Percentiles rank a stretch among this genome's conserved stretches.
These are phyloP conservation scores for Epichloe sibirici DNA, from an alignment of 2,329 filamentous ascomycete species.

Conservation along the genomic window DNA sequence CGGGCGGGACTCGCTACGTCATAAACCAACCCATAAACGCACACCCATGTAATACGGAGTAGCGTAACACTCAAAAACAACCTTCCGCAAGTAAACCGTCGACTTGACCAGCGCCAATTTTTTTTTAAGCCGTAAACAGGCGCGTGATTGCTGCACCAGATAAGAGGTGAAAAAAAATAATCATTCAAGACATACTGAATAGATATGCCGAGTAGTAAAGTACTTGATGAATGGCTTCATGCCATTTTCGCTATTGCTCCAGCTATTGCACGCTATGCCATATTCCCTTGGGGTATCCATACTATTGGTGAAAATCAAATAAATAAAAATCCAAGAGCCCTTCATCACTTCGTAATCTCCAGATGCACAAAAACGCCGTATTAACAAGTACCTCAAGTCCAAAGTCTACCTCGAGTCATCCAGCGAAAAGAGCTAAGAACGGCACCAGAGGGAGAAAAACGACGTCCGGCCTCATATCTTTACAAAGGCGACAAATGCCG, in stretches of 20 bases:
- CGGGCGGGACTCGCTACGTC: neutral
- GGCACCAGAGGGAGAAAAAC: neutral
- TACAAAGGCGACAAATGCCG: neutral
- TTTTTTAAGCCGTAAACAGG: too few relatives aligned
- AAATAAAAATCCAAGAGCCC: neutral
- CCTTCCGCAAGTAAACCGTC: too few relatives aligned
- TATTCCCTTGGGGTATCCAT: neutral
- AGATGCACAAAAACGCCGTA: neutral
- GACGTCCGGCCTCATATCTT: neutral
- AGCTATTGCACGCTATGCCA: neutral
- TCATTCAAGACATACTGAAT: too few relatives aligned
- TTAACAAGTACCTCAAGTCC: too few relatives aligned
- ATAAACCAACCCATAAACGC: neutral
- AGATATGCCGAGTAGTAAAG: too few relatives aligned
- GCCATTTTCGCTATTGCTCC: neutral
- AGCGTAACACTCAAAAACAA: too few relatives aligned
- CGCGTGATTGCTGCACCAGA: too few relatives aligned
- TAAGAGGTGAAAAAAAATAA: too few relatives aligned
- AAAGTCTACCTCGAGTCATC: too few relatives aligned
- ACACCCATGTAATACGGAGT: too few relatives aligned
- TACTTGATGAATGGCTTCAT: neutral
- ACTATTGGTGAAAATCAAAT: neutral
- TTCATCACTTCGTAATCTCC: neutral
- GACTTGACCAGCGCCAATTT: too few relatives aligned
- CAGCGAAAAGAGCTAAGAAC: neutral